Base-by-base conservation (phyloP, 1,139 yeast species). In the Yamadazyma dendronema region DNA sequence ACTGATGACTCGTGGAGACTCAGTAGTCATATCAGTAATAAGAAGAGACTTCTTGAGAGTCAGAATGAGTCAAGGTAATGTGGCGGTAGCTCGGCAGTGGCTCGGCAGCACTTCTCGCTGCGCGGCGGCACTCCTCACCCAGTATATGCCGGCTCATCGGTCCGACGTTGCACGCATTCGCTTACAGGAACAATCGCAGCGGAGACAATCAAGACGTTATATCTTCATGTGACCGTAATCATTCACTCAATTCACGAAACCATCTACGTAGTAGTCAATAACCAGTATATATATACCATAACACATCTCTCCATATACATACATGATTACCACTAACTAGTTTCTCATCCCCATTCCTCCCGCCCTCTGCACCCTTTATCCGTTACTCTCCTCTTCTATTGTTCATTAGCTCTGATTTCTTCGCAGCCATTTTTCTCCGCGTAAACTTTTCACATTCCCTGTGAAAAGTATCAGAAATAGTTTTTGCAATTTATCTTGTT, bases 1-100 rank as follows among this genome's bases (percentile, higher is more conserved):
- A 41, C 74, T 70, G 52, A 79, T 71, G 46, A 65, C 56, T 39
- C 63, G 6, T 70, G 76, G 76, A 53, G 75, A 36, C 55, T 70
- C 28, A 67, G 73, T 41, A 54, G 65, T 7, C 70, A 65, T 17
- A 54, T 62, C 16, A 62, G 56, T 15, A 57, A 58, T 4, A 65
- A 65, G 47, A 53, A 59, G 34, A 49, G 57, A 39, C 66, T 70
- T 3, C 44, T 66, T 19, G 61, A 58, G 4, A 36, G 33, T 11
- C 26, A 28, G 12, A 16, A 11, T 12, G 31, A 15, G 6, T 14
- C n/a, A n/a, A n/a, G n/a, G n/a, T n/a, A n/a, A 25, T n/a, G 17
- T 28, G 11, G 17, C 17, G 12, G 9, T n/a, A n/a, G n/a, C n/a
- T n/a, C n/a, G n/a, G n/a, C n/a, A n/a, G n/a, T n/a, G n/a, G n/a